These are phyloP conservation scores for Dicorynia guianensis DNA, from an alignment of 306 rosid species.

Conservation along the genomic window DNA sequence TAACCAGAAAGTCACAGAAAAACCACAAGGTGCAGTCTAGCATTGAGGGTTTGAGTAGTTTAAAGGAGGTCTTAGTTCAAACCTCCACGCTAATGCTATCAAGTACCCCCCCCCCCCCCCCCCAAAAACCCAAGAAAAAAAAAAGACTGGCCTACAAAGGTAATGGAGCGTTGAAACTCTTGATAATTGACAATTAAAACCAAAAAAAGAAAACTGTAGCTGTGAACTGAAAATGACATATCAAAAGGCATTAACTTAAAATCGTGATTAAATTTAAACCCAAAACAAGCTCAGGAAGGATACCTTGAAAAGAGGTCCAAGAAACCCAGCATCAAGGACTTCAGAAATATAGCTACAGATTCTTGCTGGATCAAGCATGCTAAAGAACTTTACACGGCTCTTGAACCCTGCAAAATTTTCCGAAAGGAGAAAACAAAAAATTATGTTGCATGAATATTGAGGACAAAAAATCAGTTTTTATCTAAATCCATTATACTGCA, in stretches of 20 bases:
- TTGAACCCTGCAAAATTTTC: slow-evolving; percentile 71
- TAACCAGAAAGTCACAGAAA: not conserved
- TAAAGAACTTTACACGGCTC: slow-evolving; percentile 72
- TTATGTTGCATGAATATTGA: slow-evolving; percentile 15
- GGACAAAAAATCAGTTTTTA: not conserved
- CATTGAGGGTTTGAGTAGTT: too few relatives aligned
- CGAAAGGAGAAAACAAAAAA: slow-evolving; percentile 22
- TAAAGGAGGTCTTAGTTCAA: too few relatives aligned
- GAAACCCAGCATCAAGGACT: slow-evolving; percentile 85
- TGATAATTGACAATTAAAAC: not conserved
- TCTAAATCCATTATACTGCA: not conserved
- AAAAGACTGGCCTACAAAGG: not conserved
- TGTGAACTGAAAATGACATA: slow-evolving; percentile 19
- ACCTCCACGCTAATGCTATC: too few relatives aligned
- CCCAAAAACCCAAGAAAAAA: not conserved
- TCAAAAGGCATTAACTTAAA: slow-evolving; percentile 19
- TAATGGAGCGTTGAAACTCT: not conserved
- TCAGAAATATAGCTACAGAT: slow-evolving; percentile 74
- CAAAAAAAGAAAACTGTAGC: too few relatives aligned
- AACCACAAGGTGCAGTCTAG: too few relatives aligned
- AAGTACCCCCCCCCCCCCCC: too few relatives aligned
- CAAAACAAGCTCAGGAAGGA: slow-evolving; percentile 31
- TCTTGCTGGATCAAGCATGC: slow-evolving; percentile 69
- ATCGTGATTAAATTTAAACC: slow-evolving; percentile 25
- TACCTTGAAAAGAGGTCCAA: slow-evolving; percentile 95